Evolutionary conservation across 176 grass and related monocot genomes (phyloP), one percentile per base, ranked within the genome.

Genomic region (Lolium multiflorum): DNA sequence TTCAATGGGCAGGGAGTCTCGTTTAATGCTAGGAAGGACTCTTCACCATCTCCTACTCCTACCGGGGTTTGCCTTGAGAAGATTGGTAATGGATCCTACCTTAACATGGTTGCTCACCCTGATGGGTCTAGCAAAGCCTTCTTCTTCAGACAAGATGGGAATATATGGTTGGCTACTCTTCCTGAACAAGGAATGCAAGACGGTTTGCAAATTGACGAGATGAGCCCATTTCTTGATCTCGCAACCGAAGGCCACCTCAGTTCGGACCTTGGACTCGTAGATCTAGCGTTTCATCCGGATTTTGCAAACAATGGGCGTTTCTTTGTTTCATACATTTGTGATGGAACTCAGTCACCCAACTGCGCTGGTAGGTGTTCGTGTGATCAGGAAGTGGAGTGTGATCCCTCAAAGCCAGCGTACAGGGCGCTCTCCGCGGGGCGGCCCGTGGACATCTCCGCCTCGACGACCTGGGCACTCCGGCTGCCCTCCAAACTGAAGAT

Each of bases 321-420:
- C 79, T 91, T 94, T 61, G 92, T 94, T 57, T 91, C 88, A 6
- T 94, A 94, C 71, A 91, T 86, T 24, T 94, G 92, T 71, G 92
- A 91, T 61, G 90, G 80, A 54, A 18, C 15, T 76, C 48, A 58
- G 74, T 88, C 89, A 37, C 63, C 86, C 88, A 85, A 14, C 7
- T 89, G 20, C 15, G 54, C 18, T 58, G 89, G 89, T 37, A 76
- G 76, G 37, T 93, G 91, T 78, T 70, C 85, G 14, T 93, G 89
- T 71, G 85, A 47, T 47, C 8, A 93, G 47, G 85, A 90, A 20
- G 76, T 89, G 77, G 88, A 68, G 66, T 93, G 91, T 9, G 92
- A 93, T 61, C 89, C 86, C 17, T 69, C 85, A 80, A 86, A 91
- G n/a, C n/a, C n/a, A n/a, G n/a, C n/a, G n/a, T n/a, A n/a, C n/a